Evolutionary conservation across 345 rosid species (phyloP), one percentile per base, ranked within the genome.

Genomic region (Psidium friedrichsthalianum): DNA sequence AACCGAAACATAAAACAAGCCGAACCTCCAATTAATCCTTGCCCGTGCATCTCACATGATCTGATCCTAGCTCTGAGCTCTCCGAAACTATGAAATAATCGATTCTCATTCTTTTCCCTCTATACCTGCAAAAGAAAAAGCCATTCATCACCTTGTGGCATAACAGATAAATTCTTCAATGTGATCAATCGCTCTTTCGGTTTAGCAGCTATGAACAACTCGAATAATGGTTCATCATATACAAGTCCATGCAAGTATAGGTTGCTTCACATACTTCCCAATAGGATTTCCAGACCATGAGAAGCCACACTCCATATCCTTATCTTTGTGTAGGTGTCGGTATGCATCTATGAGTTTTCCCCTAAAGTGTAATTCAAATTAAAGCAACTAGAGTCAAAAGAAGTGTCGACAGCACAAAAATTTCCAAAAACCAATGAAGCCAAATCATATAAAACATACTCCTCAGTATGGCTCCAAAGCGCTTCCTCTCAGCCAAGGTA

Each of bases 221-320:
- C 78, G 18, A 56, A 21, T 18, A 36, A 32, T 20, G 13, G 14
- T 36, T 36, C 47, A 69, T 36, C 78, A 69, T 32, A 32, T 69
- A 36, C 7, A 4, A 12, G 2, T 69, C 57, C 86, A 51, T 47
- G 76, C 47, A 8, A 42, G 36, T 56, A 29, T 84, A 22, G 15
- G 36, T 82, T 85, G 76, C 40, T 51, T 51, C 42, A 32, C 95
- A 90, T 94, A 96, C 99, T 95, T 96, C 86, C 98, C 99, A 86
- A 96, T 90, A 24, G 98, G 98, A 86, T 95, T 56, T 64, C 99
- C 98, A 15, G 96, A 96, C 98, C 99, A 95, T 76, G 99, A 97
- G 91, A 97, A 97, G 85, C 99, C 99, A 86, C 88, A 61, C 20
- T 95, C 98, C 96, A 91, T 93, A 91, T 97, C 98, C 90, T 86